A percentile compares a stretch with the other conserved stretches of the same genome.
These are phyloP conservation scores for Candida pseudoviswanathii DNA, from an alignment of 1,139 yeast genomes.

Conservation along the genomic window DNA sequence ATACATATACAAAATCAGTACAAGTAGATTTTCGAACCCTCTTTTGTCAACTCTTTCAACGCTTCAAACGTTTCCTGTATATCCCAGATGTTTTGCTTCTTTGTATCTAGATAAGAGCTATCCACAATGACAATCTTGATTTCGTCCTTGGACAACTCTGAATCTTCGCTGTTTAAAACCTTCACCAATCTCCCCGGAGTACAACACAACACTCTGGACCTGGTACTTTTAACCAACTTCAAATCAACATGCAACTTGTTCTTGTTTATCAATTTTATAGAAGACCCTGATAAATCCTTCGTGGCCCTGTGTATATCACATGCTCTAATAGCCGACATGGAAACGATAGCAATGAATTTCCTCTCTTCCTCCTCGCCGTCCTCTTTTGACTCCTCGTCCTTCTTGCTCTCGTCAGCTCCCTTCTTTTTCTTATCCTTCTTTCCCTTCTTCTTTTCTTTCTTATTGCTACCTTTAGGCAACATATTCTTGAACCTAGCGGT, in stretches of 20 bases:
- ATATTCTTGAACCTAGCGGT: conserved; percentile 44
- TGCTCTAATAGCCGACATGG: conserved; percentile 72
- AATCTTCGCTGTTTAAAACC: conserved; percentile 45
- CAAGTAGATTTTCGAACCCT: conserved; percentile 51
- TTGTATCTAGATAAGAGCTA: conserved; percentile 62
- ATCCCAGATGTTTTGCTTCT: conserved; percentile 68
- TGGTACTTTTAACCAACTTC: conserved; percentile 49
- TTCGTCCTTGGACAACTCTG: conserved; percentile 45
- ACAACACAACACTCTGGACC: conserved; percentile 57
- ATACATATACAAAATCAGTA: conserved; percentile 29
- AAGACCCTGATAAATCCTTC: conserved; percentile 53
- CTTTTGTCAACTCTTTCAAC: conserved; percentile 41
- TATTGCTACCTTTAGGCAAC: conserved; percentile 34
- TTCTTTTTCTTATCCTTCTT: conserved; percentile 17
- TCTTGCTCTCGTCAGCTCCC: conserved; percentile 9
- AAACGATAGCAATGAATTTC: conserved; percentile 56
- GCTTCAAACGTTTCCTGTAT: conserved; percentile 46
- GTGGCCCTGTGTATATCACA: conserved; percentile 72
- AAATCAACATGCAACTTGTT: conserved; percentile 64
- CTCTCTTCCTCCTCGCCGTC: conserved; percentile 27
- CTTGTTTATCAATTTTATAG: conserved; percentile 67
- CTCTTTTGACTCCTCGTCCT: conserved; percentile 16
- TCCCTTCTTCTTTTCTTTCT: conserved; percentile 24
- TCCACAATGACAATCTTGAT: conserved; percentile 63
- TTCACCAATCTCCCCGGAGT: conserved; percentile 66